A percentile compares a stretch with the other conserved stretches of the same genome.
These are phyloP conservation scores for Lactarius sp. DNA, from an alignment of 768 basidiomycete genomes.

Conservation along the genomic window DNA sequence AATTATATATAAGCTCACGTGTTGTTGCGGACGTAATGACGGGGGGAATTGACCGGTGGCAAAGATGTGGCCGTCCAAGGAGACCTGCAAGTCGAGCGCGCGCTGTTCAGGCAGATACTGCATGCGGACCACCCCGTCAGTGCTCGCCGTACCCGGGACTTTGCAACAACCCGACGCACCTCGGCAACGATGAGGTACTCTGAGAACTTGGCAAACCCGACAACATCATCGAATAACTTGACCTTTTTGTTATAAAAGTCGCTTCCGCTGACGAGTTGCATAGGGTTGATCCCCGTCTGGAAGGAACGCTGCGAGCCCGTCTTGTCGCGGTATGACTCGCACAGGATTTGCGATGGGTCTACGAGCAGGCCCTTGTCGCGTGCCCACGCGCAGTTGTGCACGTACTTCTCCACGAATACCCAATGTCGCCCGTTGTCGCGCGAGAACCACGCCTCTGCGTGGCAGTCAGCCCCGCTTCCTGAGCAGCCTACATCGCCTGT, in stretches of 20 bases:
- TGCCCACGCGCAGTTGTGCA: conserved; percentile 90
- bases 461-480: conserved; percentile 49
- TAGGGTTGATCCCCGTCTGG: conserved; percentile 47
- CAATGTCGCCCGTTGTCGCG: conserved; percentile 74
- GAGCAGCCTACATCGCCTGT: conserved; percentile 71
- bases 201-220: conserved; percentile 95
- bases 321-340: conserved; percentile 85
- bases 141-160: background rate
- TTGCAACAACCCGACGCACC: conserved; percentile 38
- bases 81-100: conserved; percentile 82
- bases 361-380: conserved; percentile 71
- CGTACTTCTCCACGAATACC: conserved; percentile 76
- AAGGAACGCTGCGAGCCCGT: conserved; percentile 68
- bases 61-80: conserved; percentile 83
- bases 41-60: conserved; percentile 88
- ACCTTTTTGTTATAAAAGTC: conserved; percentile 67
- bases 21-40: conserved; percentile 82
- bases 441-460: conserved; percentile 69
- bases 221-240: conserved; percentile 80
- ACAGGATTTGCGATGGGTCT: conserved; percentile 85
- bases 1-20: conserved; percentile 46
- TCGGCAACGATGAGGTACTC: conserved; percentile 95
- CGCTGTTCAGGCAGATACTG: conserved; percentile 51
- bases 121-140: background rate
- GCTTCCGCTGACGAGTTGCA: conserved; percentile 75